phyloP scores from a whole-genome alignment of 495 filamentous ascomycete genomes.

The Xylaria intraflava region DNA sequence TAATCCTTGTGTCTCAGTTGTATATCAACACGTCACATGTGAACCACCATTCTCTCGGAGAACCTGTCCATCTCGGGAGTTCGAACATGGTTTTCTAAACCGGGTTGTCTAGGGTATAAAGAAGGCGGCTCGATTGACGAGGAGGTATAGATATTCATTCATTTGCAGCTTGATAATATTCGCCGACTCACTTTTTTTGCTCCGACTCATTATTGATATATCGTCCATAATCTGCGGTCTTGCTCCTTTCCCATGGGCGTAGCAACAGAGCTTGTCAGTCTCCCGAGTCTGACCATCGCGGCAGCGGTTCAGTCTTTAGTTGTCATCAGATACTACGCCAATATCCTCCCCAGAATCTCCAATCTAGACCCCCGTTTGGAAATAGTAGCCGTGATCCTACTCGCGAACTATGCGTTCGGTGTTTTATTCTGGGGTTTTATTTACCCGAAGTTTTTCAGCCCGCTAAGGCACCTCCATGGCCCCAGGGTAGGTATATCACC shows the following conservation, averaged over 20 bases:
- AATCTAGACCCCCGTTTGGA: neutral
- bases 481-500: conserved; percentile 36
- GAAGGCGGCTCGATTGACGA: too few relatives aligned
- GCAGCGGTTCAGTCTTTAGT: conserved; percentile 13
- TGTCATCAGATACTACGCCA: conserved; percentile 7
- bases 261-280: conserved; percentile 13
- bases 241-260: neutral
- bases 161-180: too few relatives aligned
- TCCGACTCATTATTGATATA: neutral
- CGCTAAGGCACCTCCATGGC: conserved; percentile 46
- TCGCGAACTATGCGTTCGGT: conserved; percentile 18
- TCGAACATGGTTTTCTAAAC: too few relatives aligned
- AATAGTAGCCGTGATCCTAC: conserved; percentile 7
- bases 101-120: too few relatives aligned
- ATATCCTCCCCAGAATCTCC: neutral
- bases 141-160: too few relatives aligned
- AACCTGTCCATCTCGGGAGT: too few relatives aligned
- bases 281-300: conserved; percentile 12
- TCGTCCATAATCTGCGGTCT: neutral
- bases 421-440: conserved; percentile 38
- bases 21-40: too few relatives aligned
- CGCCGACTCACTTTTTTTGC: too few relatives aligned
- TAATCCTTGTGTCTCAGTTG: too few relatives aligned
- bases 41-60: too few relatives aligned
- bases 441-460: conserved; percentile 53